Conservation (phyloP, 331 rosid species). For the Quercus tomentella region DNA sequence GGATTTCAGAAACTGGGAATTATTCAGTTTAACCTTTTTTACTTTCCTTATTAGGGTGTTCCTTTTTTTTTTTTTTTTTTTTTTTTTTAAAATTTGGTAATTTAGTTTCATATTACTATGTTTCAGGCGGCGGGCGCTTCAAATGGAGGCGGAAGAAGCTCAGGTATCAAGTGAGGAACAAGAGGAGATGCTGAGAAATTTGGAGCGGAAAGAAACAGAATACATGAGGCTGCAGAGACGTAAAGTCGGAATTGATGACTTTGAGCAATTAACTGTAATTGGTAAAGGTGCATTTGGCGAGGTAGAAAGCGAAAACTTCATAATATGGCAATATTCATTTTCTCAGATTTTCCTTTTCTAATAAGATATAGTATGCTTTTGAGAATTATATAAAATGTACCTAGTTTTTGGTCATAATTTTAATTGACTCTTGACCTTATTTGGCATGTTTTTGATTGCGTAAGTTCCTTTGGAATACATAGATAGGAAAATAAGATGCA, state of each 20-base stretch:
- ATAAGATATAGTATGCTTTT: neutral
- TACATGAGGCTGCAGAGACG: constrained; percentile 94
- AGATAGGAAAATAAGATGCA: neutral
- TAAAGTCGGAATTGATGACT: constrained; percentile 92
- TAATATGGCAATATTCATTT: neutral
- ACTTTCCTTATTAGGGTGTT: neutral
- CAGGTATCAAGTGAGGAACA: constrained; percentile 82
- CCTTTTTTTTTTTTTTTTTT: neutral
- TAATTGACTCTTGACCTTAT: neutral
- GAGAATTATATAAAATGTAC: neutral
- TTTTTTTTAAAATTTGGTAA: neutral
- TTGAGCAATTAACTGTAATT: constrained; percentile 83
- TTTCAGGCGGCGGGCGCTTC: constrained; percentile 76
- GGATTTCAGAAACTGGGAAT: neutral
- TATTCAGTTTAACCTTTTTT: neutral
- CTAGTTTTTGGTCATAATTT: neutral
- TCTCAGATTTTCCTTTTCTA: constrained; percentile 6
- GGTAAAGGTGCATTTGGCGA: constrained; percentile 99
- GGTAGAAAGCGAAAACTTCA: constrained; percentile 33
- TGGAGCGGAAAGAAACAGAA: constrained; percentile 90
- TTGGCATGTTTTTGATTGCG: neutral
- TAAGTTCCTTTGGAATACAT: neutral
- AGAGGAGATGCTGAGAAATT: constrained; percentile 87
- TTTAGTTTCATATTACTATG: constrained; percentile 15
- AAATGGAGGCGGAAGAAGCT: constrained; percentile 77